Base-by-base conservation (phyloP, 768 basidiomycete genomes). In the Pilatotrama ljubarskyi region DNA sequence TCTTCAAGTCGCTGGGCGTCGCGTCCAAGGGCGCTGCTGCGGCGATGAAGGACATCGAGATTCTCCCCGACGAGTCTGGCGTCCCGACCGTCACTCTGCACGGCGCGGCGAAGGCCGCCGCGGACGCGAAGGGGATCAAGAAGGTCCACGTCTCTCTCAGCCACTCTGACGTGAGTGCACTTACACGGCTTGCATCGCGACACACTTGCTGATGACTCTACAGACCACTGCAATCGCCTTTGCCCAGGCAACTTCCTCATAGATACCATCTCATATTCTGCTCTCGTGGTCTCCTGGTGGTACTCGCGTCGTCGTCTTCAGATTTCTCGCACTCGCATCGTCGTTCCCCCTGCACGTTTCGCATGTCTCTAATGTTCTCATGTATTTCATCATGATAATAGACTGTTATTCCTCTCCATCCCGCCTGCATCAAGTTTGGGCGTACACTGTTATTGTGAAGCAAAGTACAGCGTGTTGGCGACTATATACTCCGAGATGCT, bases 21-120 rank as follows among this genome's bases (percentile, higher is more conserved):
- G 77, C 87, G 18, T 94, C 92, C 3, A 90, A 93, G 74, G 97
- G 97, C 38, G 96, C 95, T 11, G 91, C 84, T 6, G 95, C 97
- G 17, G 80, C 89, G n/a, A 88, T 98, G 89, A 91, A 91, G 75
- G 95, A 98, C 64, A 98, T 99, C 60, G 97, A 98, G 74, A 95
- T 98, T 67, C 78, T 96, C 59, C 87, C 90, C 46, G 83, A 88
- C 69, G 78, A 79, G 42, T 78, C 81, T n/a, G 95, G 95, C 24
- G 90, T 80, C 20, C 96, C 96, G 1, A 81, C 78, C 10, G 91
- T 96, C 38, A 76, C 67, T 54, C 81, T 95, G 20, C 85, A 90
- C 66, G 92, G 91, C 6, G 90, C 94, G 44, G 95, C 93, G 29
- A 80, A 87, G 72, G 72, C 75, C 2, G 86, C 87, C 55, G 95